These are phyloP conservation scores for Fusarium illudens DNA, from an alignment of 2,329 filamentous ascomycete genomes.

Conservation along the genomic window DNA sequence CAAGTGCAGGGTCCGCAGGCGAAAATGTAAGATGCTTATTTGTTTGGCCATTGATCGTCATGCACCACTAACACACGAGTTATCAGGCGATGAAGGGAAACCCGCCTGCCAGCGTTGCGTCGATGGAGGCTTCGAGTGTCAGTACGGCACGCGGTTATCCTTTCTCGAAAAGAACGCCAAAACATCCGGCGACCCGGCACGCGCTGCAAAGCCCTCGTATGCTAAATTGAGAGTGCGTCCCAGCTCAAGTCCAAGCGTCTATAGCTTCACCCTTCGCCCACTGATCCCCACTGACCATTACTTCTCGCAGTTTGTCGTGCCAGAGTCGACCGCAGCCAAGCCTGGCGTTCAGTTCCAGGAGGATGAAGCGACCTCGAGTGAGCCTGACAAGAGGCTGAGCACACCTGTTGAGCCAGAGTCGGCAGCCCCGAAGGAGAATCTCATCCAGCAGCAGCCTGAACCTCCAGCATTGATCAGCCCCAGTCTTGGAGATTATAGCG, in stretches of 20 bases:
- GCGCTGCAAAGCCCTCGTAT: conserved; percentile 31
- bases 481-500: conserved; percentile 4
- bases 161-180: conserved; percentile 60
- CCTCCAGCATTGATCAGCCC: conserved; percentile 15
- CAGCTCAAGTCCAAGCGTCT: neutral
- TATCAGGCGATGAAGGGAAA: conserved; percentile 59
- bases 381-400: conserved; percentile 1
- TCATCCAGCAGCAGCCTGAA: conserved; percentile 2
- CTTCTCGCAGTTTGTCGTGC: conserved; percentile 30
- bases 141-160: conserved; percentile 57
- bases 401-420: conserved; percentile 4
- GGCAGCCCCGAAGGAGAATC: neutral
- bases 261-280: neutral
- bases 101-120: conserved; percentile 59
- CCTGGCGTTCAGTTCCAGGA: conserved; percentile 14
- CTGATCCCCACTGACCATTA: conserved; percentile 3
- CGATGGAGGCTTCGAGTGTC: conserved; percentile 56
- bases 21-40: conserved; percentile 52
- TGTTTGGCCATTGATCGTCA: neutral
- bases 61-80: conserved; percentile 10
- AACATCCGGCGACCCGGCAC: conserved; percentile 43
- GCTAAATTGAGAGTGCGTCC: conserved; percentile 33
- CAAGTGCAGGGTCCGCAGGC: conserved; percentile 57
- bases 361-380: neutral
- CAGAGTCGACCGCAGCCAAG: conserved; percentile 24